Evolutionary conservation across 495 filamentous ascomycete genomes (phyloP).

Genomic region (Podospora pseudoanserina): DNA sequence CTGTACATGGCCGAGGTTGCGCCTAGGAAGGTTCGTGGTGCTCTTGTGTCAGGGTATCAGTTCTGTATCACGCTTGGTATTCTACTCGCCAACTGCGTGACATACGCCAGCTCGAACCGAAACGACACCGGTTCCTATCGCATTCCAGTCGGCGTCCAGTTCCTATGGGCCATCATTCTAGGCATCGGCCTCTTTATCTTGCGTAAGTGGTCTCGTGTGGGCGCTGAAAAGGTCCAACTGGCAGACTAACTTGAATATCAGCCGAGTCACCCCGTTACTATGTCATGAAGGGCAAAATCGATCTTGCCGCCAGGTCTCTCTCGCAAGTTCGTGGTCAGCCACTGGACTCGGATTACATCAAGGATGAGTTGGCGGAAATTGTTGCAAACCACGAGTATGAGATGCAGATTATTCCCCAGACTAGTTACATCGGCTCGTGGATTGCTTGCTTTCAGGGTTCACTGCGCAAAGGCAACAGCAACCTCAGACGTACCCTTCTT

Average conservation of each 20-base stretch:
- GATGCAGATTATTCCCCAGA: conserved; percentile 57
- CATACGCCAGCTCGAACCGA: conserved; percentile 62
- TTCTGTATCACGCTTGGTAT: conserved; percentile 75
- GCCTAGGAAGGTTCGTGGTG: conserved; percentile 65
- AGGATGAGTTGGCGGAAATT: conserved; percentile 73
- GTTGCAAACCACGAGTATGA: conserved; percentile 80
- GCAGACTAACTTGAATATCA: conserved; percentile 9
- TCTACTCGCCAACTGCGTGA: conserved; percentile 67
- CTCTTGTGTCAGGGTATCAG: conserved; percentile 71
- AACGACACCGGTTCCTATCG: conserved; percentile 65
- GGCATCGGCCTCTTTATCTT: conserved; percentile 58
- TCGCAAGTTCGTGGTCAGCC: conserved; percentile 64
- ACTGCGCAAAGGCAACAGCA: conserved; percentile 48
- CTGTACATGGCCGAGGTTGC: conserved; percentile 69
- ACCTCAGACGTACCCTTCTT: conserved; percentile 69
- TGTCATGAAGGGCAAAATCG: conserved; percentile 67
- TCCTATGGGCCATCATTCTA: conserved; percentile 66
- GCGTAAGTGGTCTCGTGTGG: conserved; percentile 28
- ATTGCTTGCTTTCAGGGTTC: conserved; percentile 59
- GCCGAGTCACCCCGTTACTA: conserved; percentile 77
- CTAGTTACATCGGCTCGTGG: conserved; percentile 63
- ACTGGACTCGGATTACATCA: conserved; percentile 58
- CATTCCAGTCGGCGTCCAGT: conserved; percentile 67
- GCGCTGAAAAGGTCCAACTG: background rate
- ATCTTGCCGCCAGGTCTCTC: conserved; percentile 58